A percentile compares a stretch with the other conserved stretches of the same genome.
Evolutionary conservation across 352 stramenopile genomes (phyloP).

Genomic region (Albugo candida): DNA sequence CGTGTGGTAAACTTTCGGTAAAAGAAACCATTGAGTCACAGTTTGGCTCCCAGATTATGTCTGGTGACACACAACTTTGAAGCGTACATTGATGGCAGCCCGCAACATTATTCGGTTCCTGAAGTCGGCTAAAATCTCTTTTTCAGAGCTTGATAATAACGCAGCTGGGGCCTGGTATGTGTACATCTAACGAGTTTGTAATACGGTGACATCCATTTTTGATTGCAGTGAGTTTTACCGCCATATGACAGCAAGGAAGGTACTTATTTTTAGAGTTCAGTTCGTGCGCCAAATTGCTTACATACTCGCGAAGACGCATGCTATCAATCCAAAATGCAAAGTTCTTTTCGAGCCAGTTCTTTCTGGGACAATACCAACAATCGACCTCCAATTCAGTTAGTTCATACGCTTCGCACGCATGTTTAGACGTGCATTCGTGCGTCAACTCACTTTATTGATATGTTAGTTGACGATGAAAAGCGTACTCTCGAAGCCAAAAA

Average conservation of each 20-base stretch:
- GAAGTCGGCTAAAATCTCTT: conserved; percentile 69
- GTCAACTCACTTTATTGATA: not conserved
- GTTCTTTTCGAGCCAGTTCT: conserved; percentile 36
- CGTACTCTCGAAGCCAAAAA: conserved; percentile 37
- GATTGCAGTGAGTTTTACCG: conserved; percentile 61
- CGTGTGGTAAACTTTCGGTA: too few relatives aligned
- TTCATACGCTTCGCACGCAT: not conserved
- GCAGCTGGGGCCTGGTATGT: conserved; percentile 59
- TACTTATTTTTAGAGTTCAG: conserved; percentile 7
- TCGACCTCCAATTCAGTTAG: conserved; percentile 74
- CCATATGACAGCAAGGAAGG: conserved; percentile 62
- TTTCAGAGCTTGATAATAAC: conserved; percentile 59
- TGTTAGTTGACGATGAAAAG: conserved; percentile 56
- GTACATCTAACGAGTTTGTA: not conserved
- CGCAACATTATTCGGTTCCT: conserved; percentile 73
- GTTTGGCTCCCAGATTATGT: too few relatives aligned
- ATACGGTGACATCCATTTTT: not conserved
- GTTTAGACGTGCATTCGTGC: not conserved
- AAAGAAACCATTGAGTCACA: too few relatives aligned
- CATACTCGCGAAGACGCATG: conserved; percentile 22
- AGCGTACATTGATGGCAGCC: conserved; percentile 29
- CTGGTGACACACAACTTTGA: too few relatives aligned
- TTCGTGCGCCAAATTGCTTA: not conserved
- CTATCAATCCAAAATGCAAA: conserved; percentile 64
- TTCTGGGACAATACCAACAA: conserved; percentile 27